These are phyloP conservation scores for Allomyces arbusculus DNA, from an alignment of 192 early-diverging fungal genomes.

Conservation along the genomic window DNA sequence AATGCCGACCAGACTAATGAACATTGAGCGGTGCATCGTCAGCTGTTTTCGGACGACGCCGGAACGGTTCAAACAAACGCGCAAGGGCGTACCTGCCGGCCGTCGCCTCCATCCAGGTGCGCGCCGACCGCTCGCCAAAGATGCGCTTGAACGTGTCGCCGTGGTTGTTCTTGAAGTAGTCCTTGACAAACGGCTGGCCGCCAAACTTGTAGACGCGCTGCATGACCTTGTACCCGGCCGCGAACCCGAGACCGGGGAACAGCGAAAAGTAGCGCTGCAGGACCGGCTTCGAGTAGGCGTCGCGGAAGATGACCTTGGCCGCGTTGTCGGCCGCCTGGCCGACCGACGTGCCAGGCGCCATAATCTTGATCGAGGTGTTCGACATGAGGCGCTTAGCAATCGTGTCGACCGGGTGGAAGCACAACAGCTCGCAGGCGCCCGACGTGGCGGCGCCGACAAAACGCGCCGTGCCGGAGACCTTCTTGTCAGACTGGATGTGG, in stretches of 20 bases:
- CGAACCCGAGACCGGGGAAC: conserved; percentile 94
- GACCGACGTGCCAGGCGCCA: conserved; percentile 41
- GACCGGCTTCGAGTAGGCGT: conserved; percentile 50
- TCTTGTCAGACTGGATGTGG: background rate
- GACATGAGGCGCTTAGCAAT: conserved; percentile 97
- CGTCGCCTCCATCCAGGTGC: conserved; percentile 94
- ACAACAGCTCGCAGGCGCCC: conserved; percentile 82
- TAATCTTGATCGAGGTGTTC: conserved; percentile 38
- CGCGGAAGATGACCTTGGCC: conserved; percentile 79
- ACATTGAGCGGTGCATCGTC: conserved; percentile 1
- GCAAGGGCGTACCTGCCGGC: conserved; percentile 44
- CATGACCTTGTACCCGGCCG: conserved; percentile 92
- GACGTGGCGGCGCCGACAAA: conserved; percentile 74
- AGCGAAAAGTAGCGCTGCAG: conserved; percentile 74
- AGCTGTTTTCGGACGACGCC: background rate
- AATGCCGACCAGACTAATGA: conserved; percentile 71
- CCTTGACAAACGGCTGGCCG: conserved; percentile 88
- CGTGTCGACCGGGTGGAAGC: conserved; percentile 97
- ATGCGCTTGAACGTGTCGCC: conserved; percentile 44
- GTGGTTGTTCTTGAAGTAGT: conserved; percentile 72
- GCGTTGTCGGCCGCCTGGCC: conserved; percentile 43
- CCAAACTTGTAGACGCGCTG: conserved; percentile 98
- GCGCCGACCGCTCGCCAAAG: conserved; percentile 86
- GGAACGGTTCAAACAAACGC: background rate
- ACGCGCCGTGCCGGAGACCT: conserved; percentile 57